Conservation (phyloP, 2,329 filamentous ascomycete genomes). For the Alternaria sp. region DNA sequence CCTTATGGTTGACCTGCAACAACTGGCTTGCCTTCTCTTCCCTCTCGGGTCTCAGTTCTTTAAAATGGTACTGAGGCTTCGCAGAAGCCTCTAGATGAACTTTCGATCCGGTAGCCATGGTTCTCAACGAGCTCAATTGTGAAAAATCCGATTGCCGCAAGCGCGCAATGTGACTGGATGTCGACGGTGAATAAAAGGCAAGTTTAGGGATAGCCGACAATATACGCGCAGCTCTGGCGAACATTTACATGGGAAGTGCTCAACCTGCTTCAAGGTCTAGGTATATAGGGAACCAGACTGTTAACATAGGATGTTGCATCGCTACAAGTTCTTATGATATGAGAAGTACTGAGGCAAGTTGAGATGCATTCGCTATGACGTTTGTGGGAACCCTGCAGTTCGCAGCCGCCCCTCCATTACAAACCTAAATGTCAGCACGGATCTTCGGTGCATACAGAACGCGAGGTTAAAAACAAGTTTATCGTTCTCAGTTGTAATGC, state of each 20-base stretch:
- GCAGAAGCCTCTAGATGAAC: constrained; percentile 56
- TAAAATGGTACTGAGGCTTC: constrained; percentile 58
- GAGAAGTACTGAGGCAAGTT: not conserved
- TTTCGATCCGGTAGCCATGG: constrained; percentile 46
- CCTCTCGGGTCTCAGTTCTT: constrained; percentile 62
- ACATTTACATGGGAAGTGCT: constrained; percentile 1
- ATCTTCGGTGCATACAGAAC: constrained; percentile 6
- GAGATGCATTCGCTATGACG: constrained; percentile 12
- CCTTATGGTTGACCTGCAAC: constrained; percentile 77
- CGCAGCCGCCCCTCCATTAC: constrained; percentile 6
- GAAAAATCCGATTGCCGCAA: not conserved
- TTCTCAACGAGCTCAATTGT: constrained; percentile 7
- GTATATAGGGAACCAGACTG: not conserved
- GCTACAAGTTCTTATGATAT: not conserved
- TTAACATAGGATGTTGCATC: not conserved
- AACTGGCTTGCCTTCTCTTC: constrained; percentile 71
- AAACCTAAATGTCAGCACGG: constrained; percentile 3
- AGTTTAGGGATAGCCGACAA: not conserved
- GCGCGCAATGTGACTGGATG: not conserved
- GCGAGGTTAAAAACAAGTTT: constrained; percentile 7
- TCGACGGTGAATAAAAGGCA: not conserved
- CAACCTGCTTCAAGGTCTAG: not conserved
- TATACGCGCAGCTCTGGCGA: not conserved
- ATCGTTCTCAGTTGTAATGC: not conserved
- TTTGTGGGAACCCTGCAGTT: constrained; percentile 13